Evolutionary conservation across 106 monocot genomes (phyloP).

Genomic region (Amphibolis antarctica): DNA sequence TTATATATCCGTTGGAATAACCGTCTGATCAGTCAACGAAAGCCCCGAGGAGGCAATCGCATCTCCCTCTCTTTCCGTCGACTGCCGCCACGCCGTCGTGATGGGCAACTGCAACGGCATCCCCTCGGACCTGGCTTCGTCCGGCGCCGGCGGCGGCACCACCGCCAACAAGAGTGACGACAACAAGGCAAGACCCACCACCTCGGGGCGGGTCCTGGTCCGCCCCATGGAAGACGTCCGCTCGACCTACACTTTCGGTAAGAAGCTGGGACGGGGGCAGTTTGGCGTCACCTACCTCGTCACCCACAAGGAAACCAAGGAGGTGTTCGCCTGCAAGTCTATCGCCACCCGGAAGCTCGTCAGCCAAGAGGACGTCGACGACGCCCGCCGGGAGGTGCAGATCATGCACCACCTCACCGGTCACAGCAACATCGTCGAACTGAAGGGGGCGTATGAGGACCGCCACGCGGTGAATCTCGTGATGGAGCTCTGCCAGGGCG

Average conservation of each 20-base stretch:
- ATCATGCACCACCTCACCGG: slow-evolving; percentile 29
- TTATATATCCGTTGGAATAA: too few relatives aligned
- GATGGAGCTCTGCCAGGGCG: slow-evolving; percentile 71
- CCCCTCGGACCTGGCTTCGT: neutral
- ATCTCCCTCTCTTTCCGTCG: neutral
- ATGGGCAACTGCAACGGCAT: slow-evolving; percentile 9
- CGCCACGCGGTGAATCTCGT: slow-evolving; percentile 31
- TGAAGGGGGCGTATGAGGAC: slow-evolving; percentile 17
- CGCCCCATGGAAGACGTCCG: slow-evolving; percentile 21
- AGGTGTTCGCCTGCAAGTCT: slow-evolving; percentile 22
- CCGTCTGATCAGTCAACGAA: too few relatives aligned
- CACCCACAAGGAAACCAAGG: slow-evolving; percentile 13
- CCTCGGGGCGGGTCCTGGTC: slow-evolving; percentile 9
- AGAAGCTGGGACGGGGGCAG: slow-evolving; percentile 18
- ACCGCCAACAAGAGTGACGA: too few relatives aligned
- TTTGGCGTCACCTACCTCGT: slow-evolving; percentile 25
- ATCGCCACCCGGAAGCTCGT: slow-evolving; percentile 17
- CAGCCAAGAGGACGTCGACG: slow-evolving; percentile 11
- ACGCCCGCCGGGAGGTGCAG: slow-evolving; percentile 21
- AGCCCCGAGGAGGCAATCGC: neutral
- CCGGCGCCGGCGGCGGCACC: neutral
- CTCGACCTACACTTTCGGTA: slow-evolving; percentile 8
- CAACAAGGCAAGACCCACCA: neutral
- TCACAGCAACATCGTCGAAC: slow-evolving; percentile 21
- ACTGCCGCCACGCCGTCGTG: neutral